phyloP scores from a whole-genome alignment of 495 filamentous ascomycete species.

The Terfezia claveryi region DNA sequence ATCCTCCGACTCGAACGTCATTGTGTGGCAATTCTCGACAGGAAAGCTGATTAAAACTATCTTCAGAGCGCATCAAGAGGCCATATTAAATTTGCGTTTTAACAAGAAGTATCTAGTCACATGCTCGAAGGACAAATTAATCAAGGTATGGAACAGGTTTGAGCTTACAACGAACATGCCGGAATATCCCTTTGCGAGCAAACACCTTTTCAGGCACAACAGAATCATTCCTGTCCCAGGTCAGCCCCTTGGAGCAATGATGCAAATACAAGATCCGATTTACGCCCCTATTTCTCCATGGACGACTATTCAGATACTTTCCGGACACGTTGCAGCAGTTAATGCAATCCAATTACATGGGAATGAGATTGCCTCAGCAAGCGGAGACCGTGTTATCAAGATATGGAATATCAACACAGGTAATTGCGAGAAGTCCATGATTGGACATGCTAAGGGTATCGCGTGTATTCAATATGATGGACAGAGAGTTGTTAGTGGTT shows the following conservation, averaged over 20 bases:
- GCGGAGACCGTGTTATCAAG: constrained; percentile 76
- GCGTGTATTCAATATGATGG: constrained; percentile 95
- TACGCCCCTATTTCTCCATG: constrained; percentile 31
- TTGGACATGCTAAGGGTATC: constrained; percentile 86
- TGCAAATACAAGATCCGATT: not conserved
- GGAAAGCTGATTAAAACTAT: constrained; percentile 57
- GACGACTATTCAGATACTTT: constrained; percentile 52
- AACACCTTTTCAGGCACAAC: constrained; percentile 17
- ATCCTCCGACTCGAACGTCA: constrained; percentile 72
- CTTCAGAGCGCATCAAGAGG: constrained; percentile 56
- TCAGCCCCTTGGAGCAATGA: constrained; percentile 15
- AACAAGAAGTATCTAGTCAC: constrained; percentile 80
- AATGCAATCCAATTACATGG: constrained; percentile 86
- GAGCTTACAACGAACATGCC: constrained; percentile 42
- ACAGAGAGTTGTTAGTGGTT: constrained; percentile 87
- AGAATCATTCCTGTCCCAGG: constrained; percentile 22
- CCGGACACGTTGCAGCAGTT: constrained; percentile 74
- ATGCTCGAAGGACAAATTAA: constrained; percentile 87
- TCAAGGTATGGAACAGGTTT: constrained; percentile 81
- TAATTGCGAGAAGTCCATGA: constrained; percentile 46
- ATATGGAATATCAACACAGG: constrained; percentile 80
- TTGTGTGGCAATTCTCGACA: constrained; percentile 84
- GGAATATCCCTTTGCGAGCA: constrained; percentile 34
- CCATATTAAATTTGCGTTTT: constrained; percentile 87
- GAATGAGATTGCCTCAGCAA: constrained; percentile 76